These are phyloP conservation scores for Colletotrichum sp. DNA, from an alignment of 2,329 filamentous ascomycete species.

Conservation along the genomic window DNA sequence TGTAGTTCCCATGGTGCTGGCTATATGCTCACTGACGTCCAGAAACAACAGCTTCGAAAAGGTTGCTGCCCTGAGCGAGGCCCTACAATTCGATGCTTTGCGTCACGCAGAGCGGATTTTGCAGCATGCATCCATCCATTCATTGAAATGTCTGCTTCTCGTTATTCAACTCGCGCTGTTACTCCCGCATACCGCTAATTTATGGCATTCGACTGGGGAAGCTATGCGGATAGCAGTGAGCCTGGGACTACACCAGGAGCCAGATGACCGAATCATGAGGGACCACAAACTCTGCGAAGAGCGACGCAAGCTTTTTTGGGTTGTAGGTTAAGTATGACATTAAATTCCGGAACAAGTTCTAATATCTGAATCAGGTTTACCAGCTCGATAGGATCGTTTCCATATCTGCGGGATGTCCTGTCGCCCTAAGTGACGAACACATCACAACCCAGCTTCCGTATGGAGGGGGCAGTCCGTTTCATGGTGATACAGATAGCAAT, in stretches of 20 bases:
- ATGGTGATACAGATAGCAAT: neutral
- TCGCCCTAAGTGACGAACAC: neutral
- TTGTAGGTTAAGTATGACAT: neutral
- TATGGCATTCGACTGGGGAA: neutral
- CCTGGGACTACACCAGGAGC: neutral
- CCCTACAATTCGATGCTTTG: neutral
- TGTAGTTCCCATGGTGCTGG: neutral
- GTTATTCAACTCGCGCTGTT: neutral
- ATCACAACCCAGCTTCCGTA: neutral
- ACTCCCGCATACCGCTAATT: neutral
- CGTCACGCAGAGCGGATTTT: neutral
- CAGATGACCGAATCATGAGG: neutral
- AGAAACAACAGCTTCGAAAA: neutral
- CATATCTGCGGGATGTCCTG: neutral
- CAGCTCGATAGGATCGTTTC: neutral
- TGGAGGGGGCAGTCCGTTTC: neutral
- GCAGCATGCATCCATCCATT: neutral
- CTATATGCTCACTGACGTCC: neutral
- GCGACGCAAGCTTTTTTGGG: neutral
- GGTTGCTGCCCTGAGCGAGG: neutral
- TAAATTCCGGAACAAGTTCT: fast-evolving
- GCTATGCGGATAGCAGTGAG: neutral
- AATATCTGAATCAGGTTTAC: neutral
- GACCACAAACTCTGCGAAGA: neutral
- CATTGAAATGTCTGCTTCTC: neutral